Evolutionary conservation across 352 stramenopile genomes (phyloP), one percentile per base, ranked within the genome.

Genomic region (Globisporangium emineosum): DNA sequence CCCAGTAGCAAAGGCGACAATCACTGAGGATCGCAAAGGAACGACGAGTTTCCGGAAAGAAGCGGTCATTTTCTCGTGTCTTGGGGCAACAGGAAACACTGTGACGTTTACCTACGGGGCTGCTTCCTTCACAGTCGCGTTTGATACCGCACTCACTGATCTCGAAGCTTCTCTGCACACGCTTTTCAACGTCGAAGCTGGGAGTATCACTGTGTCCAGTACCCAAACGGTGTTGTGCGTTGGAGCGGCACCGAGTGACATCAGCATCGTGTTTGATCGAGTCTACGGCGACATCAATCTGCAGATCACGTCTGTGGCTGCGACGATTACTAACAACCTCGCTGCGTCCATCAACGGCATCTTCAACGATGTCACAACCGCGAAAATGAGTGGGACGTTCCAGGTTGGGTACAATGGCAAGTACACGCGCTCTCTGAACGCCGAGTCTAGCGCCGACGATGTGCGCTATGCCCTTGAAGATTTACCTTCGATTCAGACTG

Each of bases 361-460:
- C 2, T 92, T 87, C 66, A 77, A 73, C 25, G 75, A 83, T 32
- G 59, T 75, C 0, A 60, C 66, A 6, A 63, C 64, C 0, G 71
- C 80, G 7, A 78, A 68, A 49, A 92, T 94, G 81, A 94, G 85
- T 32, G 83, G 86, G 1, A 94, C 83, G 19, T 93, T 93, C 65
- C 83, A 91, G 62, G 66, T 94, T 8, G 82, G 83, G 0, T 93
- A 91, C 65, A 72, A 76, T 15, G 78, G 69, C 29, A 68, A 70
- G 35, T 91, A 79, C 51, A 94, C 83, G 0, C 77, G 76, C 0
- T 71, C 81, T 0, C 54, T 94, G 21, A 92, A 94, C 32, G 74
- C 82, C 1, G 80, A 90, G 57, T 91, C 83, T 1, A 86, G 69
- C n/a, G 79, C 69, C 0, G 59, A 78, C 21, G 83, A 92, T 29